Evolutionary conservation across 176 grass and related monocot species (phyloP).

Genomic region (Themeda triandra): DNA sequence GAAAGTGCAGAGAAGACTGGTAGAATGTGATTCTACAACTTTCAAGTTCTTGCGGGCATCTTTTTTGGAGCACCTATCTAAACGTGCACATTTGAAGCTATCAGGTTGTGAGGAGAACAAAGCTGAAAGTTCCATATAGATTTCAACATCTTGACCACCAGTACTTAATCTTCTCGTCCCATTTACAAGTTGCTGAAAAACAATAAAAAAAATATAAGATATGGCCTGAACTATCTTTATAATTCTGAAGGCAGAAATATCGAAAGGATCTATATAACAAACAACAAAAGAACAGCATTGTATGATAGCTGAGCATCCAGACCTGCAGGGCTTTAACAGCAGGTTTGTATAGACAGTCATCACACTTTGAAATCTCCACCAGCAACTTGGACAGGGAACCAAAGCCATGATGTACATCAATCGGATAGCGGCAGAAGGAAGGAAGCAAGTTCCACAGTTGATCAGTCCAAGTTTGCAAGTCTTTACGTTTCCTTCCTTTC

Average conservation of each 20-base stretch:
- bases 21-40: constrained; percentile 56
- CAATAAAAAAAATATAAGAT: constrained; percentile 38
- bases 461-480: constrained; percentile 44
- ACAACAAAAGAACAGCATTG: constrained; percentile 20
- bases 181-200: constrained; percentile 67
- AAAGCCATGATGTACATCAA: constrained; percentile 61
- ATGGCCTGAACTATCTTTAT: constrained; percentile 7
- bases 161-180: constrained; percentile 56
- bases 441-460: constrained; percentile 81
- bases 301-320: constrained; percentile 21
- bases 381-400: constrained; percentile 68
- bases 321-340: constrained; percentile 80
- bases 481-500: constrained; percentile 44
- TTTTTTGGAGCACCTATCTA: constrained; percentile 59
- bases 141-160: constrained; percentile 45
- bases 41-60: constrained; percentile 66
- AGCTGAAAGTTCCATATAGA: constrained; percentile 34
- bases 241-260: background rate
- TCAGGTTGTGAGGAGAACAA: constrained; percentile 35
- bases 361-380: constrained; percentile 45
- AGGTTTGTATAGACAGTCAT: constrained; percentile 54
- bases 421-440: constrained; percentile 79
- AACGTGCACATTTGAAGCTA: constrained; percentile 33
- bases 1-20: constrained; percentile 65
- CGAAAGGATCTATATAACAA: background rate